Percentiles rank a stretch among this genome's conserved stretches.
phyloP scores from a whole-genome alignment of 805 yeast genomes.

The Saccharomycopsis microspora region DNA sequence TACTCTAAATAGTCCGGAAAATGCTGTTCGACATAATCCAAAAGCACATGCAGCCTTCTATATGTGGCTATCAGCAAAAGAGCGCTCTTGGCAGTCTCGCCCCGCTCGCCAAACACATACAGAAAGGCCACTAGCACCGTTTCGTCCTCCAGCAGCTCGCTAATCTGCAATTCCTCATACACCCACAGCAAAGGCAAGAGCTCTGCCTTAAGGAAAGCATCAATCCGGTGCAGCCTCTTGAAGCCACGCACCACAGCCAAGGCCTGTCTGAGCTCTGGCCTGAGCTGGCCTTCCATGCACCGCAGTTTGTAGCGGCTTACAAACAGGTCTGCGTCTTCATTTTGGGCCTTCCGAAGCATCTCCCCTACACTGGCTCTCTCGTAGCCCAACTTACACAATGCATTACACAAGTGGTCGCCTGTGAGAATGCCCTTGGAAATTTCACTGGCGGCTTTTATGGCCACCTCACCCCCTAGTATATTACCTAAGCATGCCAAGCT shows the following conservation, averaged over 20 bases:
- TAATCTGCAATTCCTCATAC: slow-evolving; percentile 38
- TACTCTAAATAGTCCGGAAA: not conserved
- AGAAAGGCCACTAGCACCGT: slow-evolving; percentile 67
- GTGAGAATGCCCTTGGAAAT: too few species aligned
- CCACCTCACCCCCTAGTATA: too few species aligned
- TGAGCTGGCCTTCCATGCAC: not conserved
- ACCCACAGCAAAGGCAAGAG: slow-evolving; percentile 39
- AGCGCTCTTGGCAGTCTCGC: slow-evolving; percentile 17
- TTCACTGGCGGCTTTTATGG: too few species aligned
- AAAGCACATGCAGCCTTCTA: slow-evolving; percentile 20
- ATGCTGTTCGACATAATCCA: slow-evolving; percentile 21
- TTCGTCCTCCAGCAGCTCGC: slow-evolving; percentile 50
- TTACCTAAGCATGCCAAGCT: slow-evolving; percentile 28
- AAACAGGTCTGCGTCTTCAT: too few species aligned
- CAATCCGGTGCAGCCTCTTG: slow-evolving; percentile 26
- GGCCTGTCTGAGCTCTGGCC: slow-evolving; percentile 26
- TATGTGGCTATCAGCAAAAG: slow-evolving; percentile 21
- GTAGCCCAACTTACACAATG: too few species aligned
- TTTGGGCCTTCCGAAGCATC: too few species aligned
- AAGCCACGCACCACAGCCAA: slow-evolving; percentile 27
- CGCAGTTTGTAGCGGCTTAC: slow-evolving; percentile 18
- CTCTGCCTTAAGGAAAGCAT: slow-evolving; percentile 33
- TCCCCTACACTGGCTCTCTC: too few species aligned
- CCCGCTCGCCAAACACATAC: slow-evolving; percentile 41
- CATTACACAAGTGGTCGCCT: too few species aligned